phyloP scores from a whole-genome alignment of 1,139 yeast genomes.

The Geotrichum fermentans region DNA sequence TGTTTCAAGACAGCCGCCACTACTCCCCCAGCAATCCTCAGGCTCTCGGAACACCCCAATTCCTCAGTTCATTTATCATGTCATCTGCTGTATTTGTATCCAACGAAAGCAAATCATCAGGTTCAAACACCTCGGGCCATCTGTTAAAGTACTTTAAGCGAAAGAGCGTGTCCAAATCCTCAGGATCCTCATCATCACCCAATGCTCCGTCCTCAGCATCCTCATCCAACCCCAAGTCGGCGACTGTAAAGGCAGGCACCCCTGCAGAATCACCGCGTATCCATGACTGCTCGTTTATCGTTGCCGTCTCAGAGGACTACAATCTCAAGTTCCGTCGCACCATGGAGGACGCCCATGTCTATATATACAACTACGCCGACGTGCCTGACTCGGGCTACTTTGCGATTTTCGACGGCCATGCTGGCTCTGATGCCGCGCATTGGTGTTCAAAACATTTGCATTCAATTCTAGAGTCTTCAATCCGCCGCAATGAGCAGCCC shows the following conservation, averaged over 20 bases:
- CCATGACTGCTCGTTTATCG: slow-evolving; percentile 39
- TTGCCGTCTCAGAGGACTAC: slow-evolving; percentile 87
- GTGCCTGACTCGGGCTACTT: slow-evolving; percentile 90
- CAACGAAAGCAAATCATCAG: slow-evolving; percentile 11
- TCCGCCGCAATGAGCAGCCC: slow-evolving; percentile 28
- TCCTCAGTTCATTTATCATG: too few species aligned
- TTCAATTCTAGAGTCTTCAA: slow-evolving; percentile 52
- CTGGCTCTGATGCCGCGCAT: slow-evolving; percentile 88
- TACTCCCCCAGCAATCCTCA: too few species aligned
- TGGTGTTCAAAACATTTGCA: slow-evolving; percentile 94
- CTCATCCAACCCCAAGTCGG: slow-evolving; percentile 19
- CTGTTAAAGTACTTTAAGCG: slow-evolving; percentile 15
- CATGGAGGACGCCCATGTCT: slow-evolving; percentile 97
- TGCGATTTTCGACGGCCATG: slow-evolving; percentile 97
- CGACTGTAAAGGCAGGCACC: slow-evolving; percentile 21
- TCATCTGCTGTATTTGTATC: slow-evolving; percentile 13
- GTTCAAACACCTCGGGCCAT: slow-evolving; percentile 11
- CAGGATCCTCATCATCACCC: neutral
- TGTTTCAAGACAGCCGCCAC: too few species aligned
- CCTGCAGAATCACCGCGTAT: slow-evolving; percentile 16
- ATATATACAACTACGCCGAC: slow-evolving; percentile 87
- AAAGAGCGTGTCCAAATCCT: neutral
- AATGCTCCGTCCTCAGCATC: neutral
- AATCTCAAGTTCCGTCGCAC: slow-evolving; percentile 75
- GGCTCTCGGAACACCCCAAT: too few species aligned